Conservation (phyloP, 441 rosid genomes). For the Rhodomyrtus psidioides region DNA sequence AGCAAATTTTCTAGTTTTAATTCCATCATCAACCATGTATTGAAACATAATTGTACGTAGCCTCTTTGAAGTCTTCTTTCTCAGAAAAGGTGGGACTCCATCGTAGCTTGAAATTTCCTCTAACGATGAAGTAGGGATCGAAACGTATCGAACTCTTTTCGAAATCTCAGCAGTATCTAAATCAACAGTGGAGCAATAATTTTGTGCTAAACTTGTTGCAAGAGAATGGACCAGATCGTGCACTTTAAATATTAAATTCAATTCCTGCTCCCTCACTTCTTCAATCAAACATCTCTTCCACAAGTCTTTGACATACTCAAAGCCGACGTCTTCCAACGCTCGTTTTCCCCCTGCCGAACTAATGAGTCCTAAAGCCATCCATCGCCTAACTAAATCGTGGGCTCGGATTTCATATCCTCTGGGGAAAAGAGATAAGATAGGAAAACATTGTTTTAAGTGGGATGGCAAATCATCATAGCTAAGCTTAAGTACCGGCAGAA, state of each 20-base stretch:
- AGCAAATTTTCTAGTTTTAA: background rate
- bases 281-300: background rate
- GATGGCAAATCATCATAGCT: background rate
- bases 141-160: background rate
- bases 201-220: background rate
- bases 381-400: too few relatives aligned
- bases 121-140: fast-evolving
- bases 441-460: too few relatives aligned
- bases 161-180: fast-evolving
- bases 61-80: background rate
- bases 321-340: background rate
- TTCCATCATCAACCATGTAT: background rate
- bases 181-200: background rate
- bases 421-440: too few relatives aligned
- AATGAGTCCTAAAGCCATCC: too few relatives aligned
- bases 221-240: background rate
- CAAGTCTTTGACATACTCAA: background rate
- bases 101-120: background rate
- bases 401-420: too few relatives aligned
- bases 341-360: too few relatives aligned
- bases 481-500: background rate
- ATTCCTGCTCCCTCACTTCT: fast-evolving
- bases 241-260: background rate
- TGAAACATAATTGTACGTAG: background rate
- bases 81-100: background rate